Evolutionary conservation across 1,284 basidiomycete species (phyloP), one percentile per base, ranked within the genome.

Genomic region (Naganishia sp.): DNA sequence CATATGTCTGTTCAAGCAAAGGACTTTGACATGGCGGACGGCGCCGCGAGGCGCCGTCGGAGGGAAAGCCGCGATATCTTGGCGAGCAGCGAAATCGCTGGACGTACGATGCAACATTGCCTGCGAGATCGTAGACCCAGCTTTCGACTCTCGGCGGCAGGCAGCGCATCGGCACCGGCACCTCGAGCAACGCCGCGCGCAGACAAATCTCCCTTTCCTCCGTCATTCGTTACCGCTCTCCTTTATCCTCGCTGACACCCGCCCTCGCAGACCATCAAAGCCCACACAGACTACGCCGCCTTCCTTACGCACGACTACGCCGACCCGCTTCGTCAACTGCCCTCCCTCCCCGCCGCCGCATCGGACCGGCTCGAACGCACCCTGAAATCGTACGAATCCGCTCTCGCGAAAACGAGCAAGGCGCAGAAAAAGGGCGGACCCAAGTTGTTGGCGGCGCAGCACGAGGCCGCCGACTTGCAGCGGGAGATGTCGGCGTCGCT

Each of bases 361-460:
- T 51, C 51, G 46, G 54, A 55, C 52, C 42, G 54, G 15, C 52
- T 67, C 45, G 46, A 53, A 28, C 21, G 41, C 11, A 53, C 45
- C 15, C 52, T 61, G 32, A 62, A 63, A 42, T 41, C 47, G 3
- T 66, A 60, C 31, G 57, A 63, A 23, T 51, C 53, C 21, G 57
- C 66, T 18, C 23, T 54, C 4, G 60, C 72, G 41, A 79, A 79
- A 69, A 72, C 77, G 15, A 74, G 75, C 32, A 79, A 81, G 70
- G 79, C 78, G 0, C 57, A 74, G 21, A 65, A 69, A 42, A 80
- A 80, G 63, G 71, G 72, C 25, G 69, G 68, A 0, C 53, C 69
- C 39, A 79, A 80, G 67, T 74, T 76, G 3, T 62, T 68, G 28
- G 70, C 70, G 18, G 62, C 71, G 28, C 75, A 77, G 62, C 68